Conservation (phyloP, 208 protist genomes). For the Naegleria fowleri region DNA sequence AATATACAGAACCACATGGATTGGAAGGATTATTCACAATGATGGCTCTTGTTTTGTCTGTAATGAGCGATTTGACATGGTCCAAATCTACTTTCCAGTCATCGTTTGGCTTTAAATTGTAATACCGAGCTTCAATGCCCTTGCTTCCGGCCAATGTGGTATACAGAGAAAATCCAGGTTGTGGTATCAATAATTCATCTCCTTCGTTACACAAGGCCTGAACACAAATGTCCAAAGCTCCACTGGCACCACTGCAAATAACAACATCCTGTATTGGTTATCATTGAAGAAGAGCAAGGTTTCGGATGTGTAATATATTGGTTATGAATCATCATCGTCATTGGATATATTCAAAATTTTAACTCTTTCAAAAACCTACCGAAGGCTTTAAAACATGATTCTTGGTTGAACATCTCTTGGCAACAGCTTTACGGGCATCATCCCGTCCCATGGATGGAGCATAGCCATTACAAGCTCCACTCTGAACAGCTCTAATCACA, state of each 20-base stretch:
- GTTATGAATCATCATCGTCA: constrained; percentile 41
- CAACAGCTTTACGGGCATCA: constrained; percentile 54
- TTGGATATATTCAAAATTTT: constrained; percentile 36
- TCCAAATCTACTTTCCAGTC: constrained; percentile 79
- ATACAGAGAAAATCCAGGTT: constrained; percentile 85
- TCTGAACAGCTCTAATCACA: constrained; percentile 26
- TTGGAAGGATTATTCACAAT: constrained; percentile 90
- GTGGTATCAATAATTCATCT: constrained; percentile 80
- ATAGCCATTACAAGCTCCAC: constrained; percentile 65
- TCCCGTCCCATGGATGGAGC: constrained; percentile 52
- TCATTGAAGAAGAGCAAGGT: neutral
- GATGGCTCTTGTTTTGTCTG: constrained; percentile 70
- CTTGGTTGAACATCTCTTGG: constrained; percentile 34
- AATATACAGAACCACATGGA: constrained; percentile 83
- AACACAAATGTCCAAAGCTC: constrained; percentile 75
- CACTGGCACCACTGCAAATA: constrained; percentile 69
- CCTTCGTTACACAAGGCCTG: constrained; percentile 63
- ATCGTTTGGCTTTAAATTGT: constrained; percentile 65
- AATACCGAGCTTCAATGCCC: constrained; percentile 65
- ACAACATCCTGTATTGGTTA: constrained; percentile 55
- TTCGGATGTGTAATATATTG: too few relatives aligned
- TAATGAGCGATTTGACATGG: constrained; percentile 61
- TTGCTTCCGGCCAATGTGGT: constrained; percentile 68
- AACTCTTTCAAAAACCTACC: neutral
- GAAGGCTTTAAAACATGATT: neutral